Evolutionary conservation across 345 rosid genomes (phyloP), one percentile per base, ranked within the genome.

Genomic region (Raphanus sativus): DNA sequence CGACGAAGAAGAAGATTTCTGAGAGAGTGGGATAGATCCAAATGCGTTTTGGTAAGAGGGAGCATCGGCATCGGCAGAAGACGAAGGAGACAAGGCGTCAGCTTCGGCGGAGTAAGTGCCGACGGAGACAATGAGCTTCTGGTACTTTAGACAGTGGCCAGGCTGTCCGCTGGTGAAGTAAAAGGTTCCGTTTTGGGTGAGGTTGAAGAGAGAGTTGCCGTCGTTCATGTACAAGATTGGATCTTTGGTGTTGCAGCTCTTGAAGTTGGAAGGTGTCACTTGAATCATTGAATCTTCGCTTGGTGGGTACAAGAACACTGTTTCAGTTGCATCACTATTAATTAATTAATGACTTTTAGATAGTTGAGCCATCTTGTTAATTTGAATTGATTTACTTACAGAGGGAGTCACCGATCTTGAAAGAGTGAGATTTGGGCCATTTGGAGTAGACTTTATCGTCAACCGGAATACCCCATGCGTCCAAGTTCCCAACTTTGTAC

Each of bases 301-400:
- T 79, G 99, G 99, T 75, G 99, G 99, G 84, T 95, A 95, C 77
- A 92, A 79, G 80, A 92, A 95, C 88, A 92, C 99, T 42, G 52
- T 42, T 42, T 11, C 15, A 42, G 8, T 40, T 40, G 48, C 48
- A 40, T 40, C 13, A 40, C 8, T n/a, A n/a, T n/a, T n/a, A 33
- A 2, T 33, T 33, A 58, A 40, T 3, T 28, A 5, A 52, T 2
- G 7, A 1, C 2, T 48, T 30, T 32, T 8, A 62, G 67, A 76
- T 52, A 16, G 26, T 15, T 11, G 30, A 17, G n/a, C 32, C 42
- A 6, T 42, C 1, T 42, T 42, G 6, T 11, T 42, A 12, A 2
- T 12, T 12, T 42, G 52, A 42, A 4, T 48, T 45, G 52, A 42
- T 4, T 48, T 36, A 48, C 88, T 85, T 80, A 91, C 91, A 72